These are phyloP conservation scores for Ustilago sp. DNA, from an alignment of 1,284 basidiomycete genomes.

Conservation along the genomic window DNA sequence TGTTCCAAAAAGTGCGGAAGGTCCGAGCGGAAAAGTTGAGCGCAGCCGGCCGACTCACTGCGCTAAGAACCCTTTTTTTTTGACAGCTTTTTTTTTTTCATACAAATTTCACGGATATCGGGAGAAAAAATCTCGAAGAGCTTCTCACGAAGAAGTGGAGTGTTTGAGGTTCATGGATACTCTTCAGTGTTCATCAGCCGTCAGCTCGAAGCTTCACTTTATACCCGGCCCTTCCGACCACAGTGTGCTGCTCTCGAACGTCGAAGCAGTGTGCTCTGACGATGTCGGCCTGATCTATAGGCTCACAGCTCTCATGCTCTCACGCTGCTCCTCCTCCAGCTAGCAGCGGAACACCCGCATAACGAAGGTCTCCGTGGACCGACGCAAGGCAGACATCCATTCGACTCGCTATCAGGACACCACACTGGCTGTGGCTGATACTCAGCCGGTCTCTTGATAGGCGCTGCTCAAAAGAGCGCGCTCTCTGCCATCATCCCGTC, in stretches of 20 bases:
- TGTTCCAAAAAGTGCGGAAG: conserved; percentile 15
- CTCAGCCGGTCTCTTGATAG: no score
- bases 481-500: neutral
- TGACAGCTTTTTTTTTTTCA: neutral
- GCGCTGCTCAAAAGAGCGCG: no score
- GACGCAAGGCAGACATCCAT: neutral
- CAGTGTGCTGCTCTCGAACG: neutral
- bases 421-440: no score
- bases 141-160: conserved; percentile 30
- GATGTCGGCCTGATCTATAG: conserved; percentile 14
- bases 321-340: neutral
- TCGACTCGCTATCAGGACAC: no score
- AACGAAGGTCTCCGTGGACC: neutral
- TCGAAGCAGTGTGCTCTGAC: neutral
- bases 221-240: neutral
- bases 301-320: neutral
- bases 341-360: neutral
- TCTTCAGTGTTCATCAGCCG: neutral
- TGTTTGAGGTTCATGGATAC: neutral
- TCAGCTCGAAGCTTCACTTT: neutral
- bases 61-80: conserved; percentile 24
- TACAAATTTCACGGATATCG: conserved; percentile 29
- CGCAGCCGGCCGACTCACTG: conserved; percentile 14
- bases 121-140: conserved; percentile 21
- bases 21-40: conserved; percentile 30